Evolutionary conservation across 331 rosid species (phyloP).

Genomic region (Pyracantha coccinea): DNA sequence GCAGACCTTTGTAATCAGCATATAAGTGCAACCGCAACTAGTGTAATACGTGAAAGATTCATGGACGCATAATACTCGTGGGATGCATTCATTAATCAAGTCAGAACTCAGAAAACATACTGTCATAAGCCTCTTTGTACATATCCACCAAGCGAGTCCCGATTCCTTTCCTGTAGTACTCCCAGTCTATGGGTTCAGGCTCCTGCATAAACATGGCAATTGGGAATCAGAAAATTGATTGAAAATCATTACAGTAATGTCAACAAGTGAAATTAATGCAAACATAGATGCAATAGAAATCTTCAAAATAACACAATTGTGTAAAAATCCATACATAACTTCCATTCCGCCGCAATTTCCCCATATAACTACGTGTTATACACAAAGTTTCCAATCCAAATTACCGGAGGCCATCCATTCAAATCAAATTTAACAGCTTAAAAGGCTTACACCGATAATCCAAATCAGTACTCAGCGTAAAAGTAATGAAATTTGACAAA

Average conservation of each 20-base stretch:
- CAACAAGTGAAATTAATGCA: neutral
- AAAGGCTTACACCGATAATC: neutral
- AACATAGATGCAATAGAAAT: neutral
- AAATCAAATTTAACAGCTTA: neutral
- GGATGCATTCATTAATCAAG: neutral
- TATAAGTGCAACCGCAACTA: neutral
- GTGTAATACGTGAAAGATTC: neutral
- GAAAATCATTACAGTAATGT: neutral
- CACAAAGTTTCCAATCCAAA: neutral
- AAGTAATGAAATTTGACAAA: neutral
- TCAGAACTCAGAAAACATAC: constrained; percentile 41
- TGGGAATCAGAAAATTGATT: neutral
- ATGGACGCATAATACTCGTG: neutral
- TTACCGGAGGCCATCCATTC: neutral
- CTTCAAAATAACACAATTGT: neutral
- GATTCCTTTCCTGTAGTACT: constrained; percentile 86
- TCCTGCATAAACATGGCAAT: constrained; percentile 48
- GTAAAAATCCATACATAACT: neutral
- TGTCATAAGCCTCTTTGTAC: constrained; percentile 94
- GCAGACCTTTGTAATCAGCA: neutral
- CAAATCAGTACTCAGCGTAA: neutral
- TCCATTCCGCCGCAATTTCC: neutral
- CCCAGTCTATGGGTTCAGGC: constrained; percentile 98
- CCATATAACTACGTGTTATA: neutral
- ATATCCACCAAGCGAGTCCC: constrained; percentile 94